Percentiles rank a stretch among this genome's conserved stretches.
These are phyloP conservation scores for Pluteus cervinus DNA, from an alignment of 768 basidiomycete species.

Conservation along the genomic window DNA sequence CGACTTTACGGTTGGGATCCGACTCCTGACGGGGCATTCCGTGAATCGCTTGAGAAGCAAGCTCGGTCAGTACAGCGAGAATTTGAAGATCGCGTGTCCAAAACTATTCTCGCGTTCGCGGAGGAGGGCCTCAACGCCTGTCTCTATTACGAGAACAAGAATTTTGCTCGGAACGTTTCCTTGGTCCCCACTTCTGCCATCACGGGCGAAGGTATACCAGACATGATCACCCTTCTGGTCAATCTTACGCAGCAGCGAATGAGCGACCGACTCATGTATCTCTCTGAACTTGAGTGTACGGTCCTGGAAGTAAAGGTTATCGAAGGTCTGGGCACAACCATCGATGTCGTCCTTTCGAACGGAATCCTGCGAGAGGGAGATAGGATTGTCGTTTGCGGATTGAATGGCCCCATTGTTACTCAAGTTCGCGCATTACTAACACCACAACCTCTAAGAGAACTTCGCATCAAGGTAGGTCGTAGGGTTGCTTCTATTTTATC, in stretches of 20 bases:
- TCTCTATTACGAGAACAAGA: conserved; percentile 98
- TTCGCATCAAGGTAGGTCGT: conserved; percentile 81
- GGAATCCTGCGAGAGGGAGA: conserved; percentile 90
- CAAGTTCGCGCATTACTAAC: conserved; percentile 92
- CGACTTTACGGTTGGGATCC: conserved; percentile 94
- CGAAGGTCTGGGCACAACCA: conserved; percentile 95
- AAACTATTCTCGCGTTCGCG: conserved; percentile 91
- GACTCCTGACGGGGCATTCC: conserved; percentile 90
- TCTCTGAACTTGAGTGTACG: conserved; percentile 95
- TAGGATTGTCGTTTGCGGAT: conserved; percentile 90
- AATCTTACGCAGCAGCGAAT: conserved; percentile 97
- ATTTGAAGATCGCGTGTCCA: conserved; percentile 82
- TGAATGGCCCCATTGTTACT: conserved; percentile 96
- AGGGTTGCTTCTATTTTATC: conserved; percentile 4
- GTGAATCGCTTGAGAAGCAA: conserved; percentile 84
- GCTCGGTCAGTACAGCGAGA: conserved; percentile 74
- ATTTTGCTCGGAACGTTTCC: conserved; percentile 88
- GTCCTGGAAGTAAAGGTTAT: conserved; percentile 98
- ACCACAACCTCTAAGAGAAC: conserved; percentile 91
- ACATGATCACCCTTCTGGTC: conserved; percentile 98
- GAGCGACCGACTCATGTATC: conserved; percentile 97
- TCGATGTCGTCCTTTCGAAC: conserved; percentile 94
- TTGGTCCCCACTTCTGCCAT: conserved; percentile 97
- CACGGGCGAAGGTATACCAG: conserved; percentile 97
- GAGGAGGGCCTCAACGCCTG: conserved; percentile 95